Evolutionary conservation across 768 basidiomycete species (phyloP), one percentile per base, ranked within the genome.

Genomic region (Baorangia bicolor): DNA sequence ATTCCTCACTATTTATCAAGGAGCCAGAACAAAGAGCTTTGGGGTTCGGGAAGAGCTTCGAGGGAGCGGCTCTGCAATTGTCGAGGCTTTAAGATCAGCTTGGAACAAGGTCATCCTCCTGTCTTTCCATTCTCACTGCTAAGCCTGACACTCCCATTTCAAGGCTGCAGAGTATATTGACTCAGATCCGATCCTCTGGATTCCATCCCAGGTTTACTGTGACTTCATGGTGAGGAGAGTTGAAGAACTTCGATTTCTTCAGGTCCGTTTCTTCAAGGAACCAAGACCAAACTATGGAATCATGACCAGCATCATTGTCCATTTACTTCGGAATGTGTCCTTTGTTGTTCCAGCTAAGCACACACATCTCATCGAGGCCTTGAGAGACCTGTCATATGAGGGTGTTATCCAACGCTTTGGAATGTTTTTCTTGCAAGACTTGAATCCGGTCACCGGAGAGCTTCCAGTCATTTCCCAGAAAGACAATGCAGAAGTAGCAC

Each of bases 381-480:
- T 57, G 12, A 49, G n/a, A 34, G 56, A 57, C 31, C 18, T 57
- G 5, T 48, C 28, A 1, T 49, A 47, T 16, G 25, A 57, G 23
- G 56, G 51, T 0, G 30, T 57, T 14, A 49, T 53, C 18, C 51
- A 57, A 7, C 27, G 47, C 1, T 57, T 57, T 2, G 31, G 56
- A 13, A 42, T 49, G 13, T 49, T 57, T 28, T 57, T 57, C 51
- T 20, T 57, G 31, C 56, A 53, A 16, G 56, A 57, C 33, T 12
- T 57, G 42, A 27, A 57, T 49, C 40, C 41, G 2, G n/a, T 39
- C 9, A 53, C 56, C 3, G 56, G 56, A 39, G 41, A 49, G n/a
- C 34, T 53, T 39, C 31, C 7, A 0, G 20, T 34, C 10, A 57
- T 57, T 2, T 2, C 30, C 0, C 41, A 38, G 18, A 5, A 0